Percentiles rank a stretch among this genome's conserved stretches.
Evolutionary conservation across 2,329 filamentous ascomycete species (phyloP).

Genomic region (Xylaria sp.): DNA sequence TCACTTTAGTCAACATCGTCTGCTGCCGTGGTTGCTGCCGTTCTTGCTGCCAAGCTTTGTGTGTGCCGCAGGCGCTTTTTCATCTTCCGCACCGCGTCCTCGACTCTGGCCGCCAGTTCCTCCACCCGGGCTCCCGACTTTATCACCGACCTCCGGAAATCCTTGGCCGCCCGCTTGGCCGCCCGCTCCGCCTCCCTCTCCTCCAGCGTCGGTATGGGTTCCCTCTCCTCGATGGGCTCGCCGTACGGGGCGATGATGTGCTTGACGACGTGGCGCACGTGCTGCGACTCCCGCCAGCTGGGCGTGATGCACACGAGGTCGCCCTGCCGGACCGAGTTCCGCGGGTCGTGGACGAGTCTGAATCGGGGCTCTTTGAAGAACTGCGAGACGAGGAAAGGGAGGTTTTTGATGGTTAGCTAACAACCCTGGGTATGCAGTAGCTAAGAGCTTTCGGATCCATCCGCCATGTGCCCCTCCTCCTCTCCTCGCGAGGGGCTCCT

Average conservation of each 20-base stretch:
- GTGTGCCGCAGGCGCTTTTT: background rate
- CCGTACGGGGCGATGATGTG: constrained; percentile 73
- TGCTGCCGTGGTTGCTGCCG: too few species aligned
- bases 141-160: constrained; percentile 19
- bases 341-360: constrained; percentile 78
- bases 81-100: too few species aligned
- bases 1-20: too few species aligned
- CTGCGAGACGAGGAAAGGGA: constrained; percentile 49
- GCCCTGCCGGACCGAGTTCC: constrained; percentile 70
- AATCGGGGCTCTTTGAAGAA: constrained; percentile 66
- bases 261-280: constrained; percentile 74
- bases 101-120: constrained; percentile 5
- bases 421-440: background rate
- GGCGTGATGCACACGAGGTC: constrained; percentile 74
- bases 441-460: too few species aligned
- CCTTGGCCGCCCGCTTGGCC: constrained; percentile 24
- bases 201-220: constrained; percentile 65
- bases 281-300: constrained; percentile 65
- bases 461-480: too few species aligned
- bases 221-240: constrained; percentile 63
- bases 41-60: constrained; percentile 1
- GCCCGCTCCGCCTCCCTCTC: constrained; percentile 61
- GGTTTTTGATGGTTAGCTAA: constrained; percentile 1
- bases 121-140: too few species aligned
- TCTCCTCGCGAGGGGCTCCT: too few species aligned